These are phyloP conservation scores for Kodamaea fungicola DNA, from an alignment of 1,139 yeast genomes.

Conservation along the genomic window DNA sequence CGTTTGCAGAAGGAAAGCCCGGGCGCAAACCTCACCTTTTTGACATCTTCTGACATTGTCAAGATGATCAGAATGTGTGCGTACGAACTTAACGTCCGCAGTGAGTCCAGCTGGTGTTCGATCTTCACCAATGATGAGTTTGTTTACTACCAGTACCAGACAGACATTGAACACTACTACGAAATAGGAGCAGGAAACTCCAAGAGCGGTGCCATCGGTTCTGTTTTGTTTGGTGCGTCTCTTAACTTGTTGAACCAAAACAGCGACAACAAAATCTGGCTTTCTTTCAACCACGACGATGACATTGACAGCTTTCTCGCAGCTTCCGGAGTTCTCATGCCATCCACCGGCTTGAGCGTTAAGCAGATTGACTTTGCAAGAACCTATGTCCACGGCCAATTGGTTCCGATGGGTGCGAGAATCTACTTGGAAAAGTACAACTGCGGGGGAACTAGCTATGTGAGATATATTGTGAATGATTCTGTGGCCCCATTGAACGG, in stretches of 20 bases:
- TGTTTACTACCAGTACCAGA: conserved; percentile 44
- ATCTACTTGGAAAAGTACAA: conserved; percentile 45
- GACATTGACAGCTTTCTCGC: conserved; percentile 49
- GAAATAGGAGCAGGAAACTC: conserved; percentile 19
- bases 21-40: conserved; percentile 23
- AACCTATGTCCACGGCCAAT: conserved; percentile 43
- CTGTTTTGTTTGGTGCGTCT: conserved; percentile 30
- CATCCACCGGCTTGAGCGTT: conserved; percentile 25
- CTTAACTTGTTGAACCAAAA: conserved; percentile 25
- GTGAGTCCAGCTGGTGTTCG: conserved; percentile 43
- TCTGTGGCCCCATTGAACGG: conserved; percentile 51
- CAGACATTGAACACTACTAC: conserved; percentile 39
- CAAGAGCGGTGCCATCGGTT: conserved; percentile 22
- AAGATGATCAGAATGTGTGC: conserved; percentile 44
- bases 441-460: conserved; percentile 37
- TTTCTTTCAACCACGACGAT: conserved; percentile 58
- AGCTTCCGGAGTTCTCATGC: conserved; percentile 48
- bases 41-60: conserved; percentile 31
- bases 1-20: conserved; percentile 41
- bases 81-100: conserved; percentile 46
- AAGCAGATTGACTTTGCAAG: conserved; percentile 33
- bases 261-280: conserved; percentile 30
- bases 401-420: conserved; percentile 58
- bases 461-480: conserved; percentile 51
- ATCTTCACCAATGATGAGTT: conserved; percentile 48